Conservation (phyloP, 805 yeast species). For the Ogataea angusta region DNA sequence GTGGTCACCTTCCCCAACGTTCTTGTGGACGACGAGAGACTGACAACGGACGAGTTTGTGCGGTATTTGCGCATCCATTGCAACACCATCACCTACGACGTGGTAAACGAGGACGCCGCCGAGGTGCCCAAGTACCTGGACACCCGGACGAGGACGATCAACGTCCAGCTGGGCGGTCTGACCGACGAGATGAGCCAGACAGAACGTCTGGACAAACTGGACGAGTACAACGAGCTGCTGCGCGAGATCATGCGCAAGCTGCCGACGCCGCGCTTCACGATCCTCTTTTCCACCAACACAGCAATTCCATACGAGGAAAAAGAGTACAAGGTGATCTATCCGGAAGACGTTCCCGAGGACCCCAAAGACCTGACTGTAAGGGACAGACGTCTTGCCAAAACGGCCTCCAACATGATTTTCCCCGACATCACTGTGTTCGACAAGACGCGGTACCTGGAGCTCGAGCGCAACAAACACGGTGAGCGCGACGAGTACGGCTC, state of each 20-base stretch:
- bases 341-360: slow-evolving; percentile 33
- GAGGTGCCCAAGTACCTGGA: slow-evolving; percentile 59
- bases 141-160: slow-evolving; percentile 57
- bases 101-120: slow-evolving; percentile 39
- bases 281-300: slow-evolving; percentile 52
- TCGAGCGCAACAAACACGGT: slow-evolving; percentile 50
- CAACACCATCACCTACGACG: slow-evolving; percentile 43
- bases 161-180: slow-evolving; percentile 53
- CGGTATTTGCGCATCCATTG: slow-evolving; percentile 46
- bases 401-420: slow-evolving; percentile 42
- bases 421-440: slow-evolving; percentile 52
- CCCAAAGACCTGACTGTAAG: slow-evolving; percentile 33
- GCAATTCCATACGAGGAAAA: slow-evolving; percentile 20
- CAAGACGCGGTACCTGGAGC: slow-evolving; percentile 46
- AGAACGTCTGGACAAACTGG: slow-evolving; percentile 24
- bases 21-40: slow-evolving; percentile 29
- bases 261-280: slow-evolving; percentile 70
- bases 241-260: slow-evolving; percentile 58
- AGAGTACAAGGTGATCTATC: slow-evolving; percentile 15
- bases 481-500: slow-evolving; percentile 31
- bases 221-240: slow-evolving; percentile 35
- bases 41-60: slow-evolving; percentile 43
- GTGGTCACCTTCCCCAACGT: slow-evolving; percentile 56
- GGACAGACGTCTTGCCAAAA: slow-evolving; percentile 22
- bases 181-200: slow-evolving; percentile 42